Base-by-base conservation (phyloP, 2,329 filamentous ascomycete species). In the Neonectria coccinea region DNA sequence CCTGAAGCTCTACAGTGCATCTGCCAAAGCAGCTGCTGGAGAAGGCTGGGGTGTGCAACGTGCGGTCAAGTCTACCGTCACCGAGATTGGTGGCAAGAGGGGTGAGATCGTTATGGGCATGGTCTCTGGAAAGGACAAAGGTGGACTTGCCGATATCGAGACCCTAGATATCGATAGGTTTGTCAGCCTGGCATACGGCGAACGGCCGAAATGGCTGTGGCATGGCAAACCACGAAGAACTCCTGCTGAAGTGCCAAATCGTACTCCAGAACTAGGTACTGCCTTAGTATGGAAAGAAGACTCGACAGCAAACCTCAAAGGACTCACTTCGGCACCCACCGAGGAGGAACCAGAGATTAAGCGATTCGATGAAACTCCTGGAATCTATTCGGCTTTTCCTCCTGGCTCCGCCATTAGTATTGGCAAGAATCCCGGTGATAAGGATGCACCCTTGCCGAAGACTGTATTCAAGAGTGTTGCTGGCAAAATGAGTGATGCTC, bases 51-150 rank as follows among this genome's bases (percentile, higher is more conserved):
- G 91, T 16, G 92, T 97, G n/a, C 92, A 94, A 55, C 91, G 93
- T 74, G 94, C 95, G 18, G 93, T 99, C 73, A 98, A 98, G 77
- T 97, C 93, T 3, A 97, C 95, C 0, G 92, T 98, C 51, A 94
- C 92, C 18, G 96, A 97, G 78, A 88, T 99, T 42, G 93, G 93
- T 70, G 95, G 96, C 14, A 97, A 97, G 77, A 91, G 95, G 57
- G 94, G 94, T 52, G 95, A 97, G 77, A 92, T 97, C 81, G 91
- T 97, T 51, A 93, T 97, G 84, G 94, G 93, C n/a, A 97, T 97
- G 84, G 94, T 97, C 6, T 92, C 90, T 42, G 89, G 92, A 27
- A 89, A 91, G 52, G 94, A 97, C 71, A 97, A 97, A 79, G 93
- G 90, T 60, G 93, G 93, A 4, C 94, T 98, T 69, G 92, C 92